Base-by-base conservation (phyloP, 176 grass and related monocot genomes). In the Aegilops longissima region DNA sequence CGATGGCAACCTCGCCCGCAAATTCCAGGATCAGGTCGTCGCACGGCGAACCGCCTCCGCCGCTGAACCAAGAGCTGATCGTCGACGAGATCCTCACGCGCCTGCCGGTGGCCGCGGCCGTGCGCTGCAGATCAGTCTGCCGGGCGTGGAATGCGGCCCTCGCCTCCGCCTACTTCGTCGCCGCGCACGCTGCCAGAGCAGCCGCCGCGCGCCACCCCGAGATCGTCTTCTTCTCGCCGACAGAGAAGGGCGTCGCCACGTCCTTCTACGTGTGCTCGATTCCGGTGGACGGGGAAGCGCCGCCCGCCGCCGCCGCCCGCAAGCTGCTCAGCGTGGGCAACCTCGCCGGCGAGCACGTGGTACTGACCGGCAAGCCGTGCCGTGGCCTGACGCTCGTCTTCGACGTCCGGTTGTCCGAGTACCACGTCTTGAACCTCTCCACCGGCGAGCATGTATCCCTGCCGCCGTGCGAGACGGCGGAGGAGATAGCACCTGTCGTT, bases 401-500 rank as follows among this genome's bases (percentile, higher is more conserved):
- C 49, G 49, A 52, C 17, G 20, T 76, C 12, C 63, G 12, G 25
- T 30, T 25, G 38, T 74, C 82, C 0, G 38, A 17, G 18, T 51
- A 66, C 83, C 36, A 66, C 42, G 20, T 77, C 2, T 52, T 20
- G 42, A 85, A 77, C 83, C 39, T 85, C 8, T 77, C 72, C 0
- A 85, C 72, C 83, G 72, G 83, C 8, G 18, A 77, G 27, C 72
- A 85, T 25, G 72, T 51, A 5, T 40, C 59, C 6, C 62, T 85
- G 4, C 29, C 44, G 30, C 21, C 44, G 11, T 84, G 83, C 73
- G 42, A 66, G 29, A 44, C 61, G 61, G 83, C 83, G 6, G 61
- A 20, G 0, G 29, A 14, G 2, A 5, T 49, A n/a, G 3, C 2
- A 1, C 13, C 4, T 2, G 1, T 77, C 58, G 20, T 2, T 1